Base-by-base conservation (phyloP, 208 protist species). In the Sergeia podlipaevii region DNA sequence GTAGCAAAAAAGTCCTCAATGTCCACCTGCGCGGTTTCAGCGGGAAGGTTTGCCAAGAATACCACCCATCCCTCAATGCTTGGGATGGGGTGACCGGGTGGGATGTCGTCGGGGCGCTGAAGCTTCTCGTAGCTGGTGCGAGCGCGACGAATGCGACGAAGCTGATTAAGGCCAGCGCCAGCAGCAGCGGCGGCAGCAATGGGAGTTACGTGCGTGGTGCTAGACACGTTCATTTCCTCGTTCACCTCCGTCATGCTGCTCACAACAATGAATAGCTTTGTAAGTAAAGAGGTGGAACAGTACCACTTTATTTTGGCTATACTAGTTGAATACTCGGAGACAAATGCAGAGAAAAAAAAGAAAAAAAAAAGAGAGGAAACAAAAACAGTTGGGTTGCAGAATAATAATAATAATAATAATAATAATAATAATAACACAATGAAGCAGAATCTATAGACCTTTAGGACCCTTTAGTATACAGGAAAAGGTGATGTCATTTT, bases 61-160 rank as follows among this genome's bases (percentile, higher is more conserved):
- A 93, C 57, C 27, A 85, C 74, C 86, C 86, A 93, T 6, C 82
- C 82, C 65, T 93, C 86, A 39, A 93, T 85, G 63, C 85, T 93
- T 2, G 85, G 81, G 18, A 84, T 81, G 32, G 82, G 64, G 24
- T 70, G 60, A 26, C 81, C 86, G 0, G 82, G 74, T 27, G 47
- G 37, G 7, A 91, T 73, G 42, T 75, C 62, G 11, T 65, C 55
- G 6, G 86, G 86, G 15, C 74, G 80, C 41, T 84, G 80, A 33
- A 93, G 77, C 0, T 68, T 65, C 56, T 93, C 86, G 65, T 89
- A 93, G 54, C 83, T 72, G 17, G 69, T 66, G 43, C 77, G 77
- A 3, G 77, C 50, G 5, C 82, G 79, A 17, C 81, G 81, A 21
- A 90, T 74, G 26, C 86, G 86, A 10, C 71, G 69, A 36, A 85